A percentile compares a stretch with the other conserved stretches of the same genome.
Conservation (phyloP, 1,284 basidiomycete genomes). For the Agroathelia rolfsii region DNA sequence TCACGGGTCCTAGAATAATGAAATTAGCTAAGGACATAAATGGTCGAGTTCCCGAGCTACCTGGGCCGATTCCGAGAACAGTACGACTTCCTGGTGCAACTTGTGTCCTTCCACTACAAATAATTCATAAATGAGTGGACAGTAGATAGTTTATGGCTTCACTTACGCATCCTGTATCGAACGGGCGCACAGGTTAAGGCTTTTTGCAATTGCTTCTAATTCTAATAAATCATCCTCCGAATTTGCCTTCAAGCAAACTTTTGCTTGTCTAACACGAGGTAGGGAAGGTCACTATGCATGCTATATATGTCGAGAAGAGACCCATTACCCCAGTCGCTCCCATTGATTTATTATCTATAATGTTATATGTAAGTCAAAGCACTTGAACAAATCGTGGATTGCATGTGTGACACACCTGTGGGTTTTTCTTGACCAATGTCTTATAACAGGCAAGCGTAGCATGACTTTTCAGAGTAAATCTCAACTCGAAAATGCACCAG, state of each 20-base stretch:
- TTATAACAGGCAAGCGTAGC: conserved; percentile 93
- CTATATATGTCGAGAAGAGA: too few relatives aligned
- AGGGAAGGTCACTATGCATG: conserved; percentile 35
- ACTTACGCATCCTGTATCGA: conserved; percentile 84
- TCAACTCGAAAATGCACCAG: background rate
- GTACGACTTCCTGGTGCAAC: conserved; percentile 83
- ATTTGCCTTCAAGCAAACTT: conserved; percentile 74
- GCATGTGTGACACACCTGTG: conserved; percentile 48
- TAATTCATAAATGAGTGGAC: conserved; percentile 7
- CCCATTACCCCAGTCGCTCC: conserved; percentile 46
- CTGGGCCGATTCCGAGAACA: conserved; percentile 87
- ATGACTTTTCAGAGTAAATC: conserved; percentile 41
- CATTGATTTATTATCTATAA: conserved; percentile 71
- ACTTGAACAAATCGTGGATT: conserved; percentile 6
- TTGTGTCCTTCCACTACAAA: conserved; percentile 71
- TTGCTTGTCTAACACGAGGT: conserved; percentile 63
- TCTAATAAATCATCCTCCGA: conserved; percentile 79
- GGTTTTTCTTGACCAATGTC: conserved; percentile 63
- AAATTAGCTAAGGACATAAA: background rate
- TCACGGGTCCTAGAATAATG: conserved; percentile 56
- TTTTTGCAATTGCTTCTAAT: conserved; percentile 77
- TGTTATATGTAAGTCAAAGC: conserved; percentile 16
- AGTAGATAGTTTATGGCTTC: conserved; percentile 1
- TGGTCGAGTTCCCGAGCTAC: conserved; percentile 29
- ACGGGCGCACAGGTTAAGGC: conserved; percentile 80